Conservation (phyloP, 73 alveolate species). For the Paramecium pentaurelia region DNA sequence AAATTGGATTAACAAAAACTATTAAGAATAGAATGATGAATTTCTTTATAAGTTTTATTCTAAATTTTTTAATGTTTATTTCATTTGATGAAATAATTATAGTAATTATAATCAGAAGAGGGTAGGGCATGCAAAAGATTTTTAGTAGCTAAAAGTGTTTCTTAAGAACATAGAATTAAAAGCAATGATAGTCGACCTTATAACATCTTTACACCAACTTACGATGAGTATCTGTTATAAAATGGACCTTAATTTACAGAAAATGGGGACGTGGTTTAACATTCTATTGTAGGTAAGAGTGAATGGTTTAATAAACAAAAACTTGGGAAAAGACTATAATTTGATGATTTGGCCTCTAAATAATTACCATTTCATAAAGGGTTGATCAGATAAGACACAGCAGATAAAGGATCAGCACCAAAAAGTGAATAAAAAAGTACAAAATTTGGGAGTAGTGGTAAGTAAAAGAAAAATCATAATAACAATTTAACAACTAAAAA, state of each 20-base stretch:
- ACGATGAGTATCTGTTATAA: neutral
- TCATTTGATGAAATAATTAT: neutral
- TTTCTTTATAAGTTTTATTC: neutral
- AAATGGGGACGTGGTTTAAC: neutral
- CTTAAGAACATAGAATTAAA: neutral
- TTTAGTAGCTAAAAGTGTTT: neutral
- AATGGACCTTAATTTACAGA: neutral
- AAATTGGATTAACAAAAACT: neutral
- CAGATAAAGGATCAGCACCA: neutral
- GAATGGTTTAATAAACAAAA: neutral
- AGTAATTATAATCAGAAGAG: neutral
- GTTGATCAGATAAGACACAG: neutral
- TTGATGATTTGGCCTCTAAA: neutral
- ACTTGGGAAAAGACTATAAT: neutral
- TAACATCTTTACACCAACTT: neutral
- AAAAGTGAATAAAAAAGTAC: neutral
- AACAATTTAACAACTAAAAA: conserved; percentile 15
- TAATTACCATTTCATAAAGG: neutral
- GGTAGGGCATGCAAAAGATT: neutral
- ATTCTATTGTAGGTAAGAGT: neutral
- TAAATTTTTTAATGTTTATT: neutral
- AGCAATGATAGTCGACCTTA: neutral
- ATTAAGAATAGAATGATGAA: neutral
- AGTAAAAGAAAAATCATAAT: neutral
- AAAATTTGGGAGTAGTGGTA: neutral